Conservation (phyloP, 176 grass and related monocot genomes). For the Aegilops bicornis region DNA sequence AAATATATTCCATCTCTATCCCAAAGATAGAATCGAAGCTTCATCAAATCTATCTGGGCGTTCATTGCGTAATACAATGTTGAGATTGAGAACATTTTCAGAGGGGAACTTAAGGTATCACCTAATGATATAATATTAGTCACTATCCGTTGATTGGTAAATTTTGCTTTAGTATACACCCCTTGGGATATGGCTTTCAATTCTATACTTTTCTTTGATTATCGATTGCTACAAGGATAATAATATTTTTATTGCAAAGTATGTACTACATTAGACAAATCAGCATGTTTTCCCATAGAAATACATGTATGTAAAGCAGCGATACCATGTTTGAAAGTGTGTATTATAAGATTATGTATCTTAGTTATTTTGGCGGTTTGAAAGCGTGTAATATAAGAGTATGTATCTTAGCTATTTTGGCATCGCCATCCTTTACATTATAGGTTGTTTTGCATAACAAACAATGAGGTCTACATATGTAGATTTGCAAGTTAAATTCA, state of each 20-base stretch:
- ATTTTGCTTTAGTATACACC: neutral
- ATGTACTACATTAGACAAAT: neutral
- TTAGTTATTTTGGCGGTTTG: too few species aligned
- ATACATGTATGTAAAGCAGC: too few species aligned
- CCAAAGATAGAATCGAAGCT: constrained; percentile 78
- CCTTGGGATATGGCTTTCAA: neutral
- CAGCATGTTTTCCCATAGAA: too few species aligned
- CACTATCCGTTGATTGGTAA: constrained; percentile 14
- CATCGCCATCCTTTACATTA: too few species aligned
- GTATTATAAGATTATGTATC: too few species aligned
- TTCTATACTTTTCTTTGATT: neutral
- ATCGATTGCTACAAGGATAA: too few species aligned
- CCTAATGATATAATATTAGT: constrained; percentile 1
- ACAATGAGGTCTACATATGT: too few species aligned
- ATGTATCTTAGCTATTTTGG: too few species aligned
- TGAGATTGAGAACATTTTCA: constrained; percentile 90
- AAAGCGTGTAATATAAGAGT: too few species aligned
- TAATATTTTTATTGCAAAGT: neutral
- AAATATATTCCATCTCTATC: constrained; percentile 52
- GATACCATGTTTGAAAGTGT: too few species aligned
- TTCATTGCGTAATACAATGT: constrained; percentile 69
- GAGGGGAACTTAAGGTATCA: constrained; percentile 92
- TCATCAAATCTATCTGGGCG: constrained; percentile 83
- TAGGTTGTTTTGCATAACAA: too few species aligned
- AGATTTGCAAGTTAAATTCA: too few species aligned